Percentiles rank a stretch among this genome's conserved stretches.
These are phyloP conservation scores for Penicillium cataractarum DNA, from an alignment of 495 filamentous ascomycete species.

Conservation along the genomic window DNA sequence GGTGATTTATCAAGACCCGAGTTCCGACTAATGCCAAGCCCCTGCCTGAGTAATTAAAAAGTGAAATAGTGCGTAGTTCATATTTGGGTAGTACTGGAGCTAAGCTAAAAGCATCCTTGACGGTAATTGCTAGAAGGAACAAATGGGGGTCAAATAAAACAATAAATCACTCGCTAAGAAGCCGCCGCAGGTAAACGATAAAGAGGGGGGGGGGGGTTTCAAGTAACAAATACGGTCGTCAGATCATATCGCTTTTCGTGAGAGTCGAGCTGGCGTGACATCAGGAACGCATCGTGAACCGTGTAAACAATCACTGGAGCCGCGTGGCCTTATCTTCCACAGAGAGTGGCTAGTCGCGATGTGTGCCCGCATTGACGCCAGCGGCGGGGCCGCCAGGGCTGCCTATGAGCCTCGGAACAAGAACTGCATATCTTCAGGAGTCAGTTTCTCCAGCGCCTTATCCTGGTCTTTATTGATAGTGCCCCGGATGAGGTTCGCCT, in stretches of 20 bases:
- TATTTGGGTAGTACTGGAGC: not conserved
- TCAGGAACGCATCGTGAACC: slow-evolving; percentile 4
- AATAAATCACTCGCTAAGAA: not conserved
- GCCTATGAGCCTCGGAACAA: slow-evolving; percentile 72
- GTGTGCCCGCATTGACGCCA: slow-evolving; percentile 1
- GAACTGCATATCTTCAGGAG: slow-evolving; percentile 91
- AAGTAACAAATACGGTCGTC: not conserved
- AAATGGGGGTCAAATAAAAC: not conserved
- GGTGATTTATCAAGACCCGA: not conserved
- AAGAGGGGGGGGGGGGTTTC: not conserved
- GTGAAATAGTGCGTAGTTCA: not conserved
- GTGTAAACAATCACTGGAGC: not conserved
- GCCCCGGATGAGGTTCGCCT: slow-evolving; percentile 91
- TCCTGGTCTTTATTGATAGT: slow-evolving; percentile 90
- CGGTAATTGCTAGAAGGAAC: not conserved
- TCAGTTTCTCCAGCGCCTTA: slow-evolving; percentile 81
- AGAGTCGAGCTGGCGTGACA: not conserved
- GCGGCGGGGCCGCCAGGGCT: slow-evolving; percentile 13
- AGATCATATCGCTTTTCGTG: slow-evolving; percentile 16
- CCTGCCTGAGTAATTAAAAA: not conserved
- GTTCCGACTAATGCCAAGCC: not conserved
- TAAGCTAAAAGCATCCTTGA: not conserved
- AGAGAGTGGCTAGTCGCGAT: no score
- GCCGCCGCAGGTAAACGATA: not conserved
- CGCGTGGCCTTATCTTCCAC: not conserved